Evolutionary conservation across 2,329 filamentous ascomycete genomes (phyloP).

Genomic region (Pseudocercospora pini-densiflorae): DNA sequence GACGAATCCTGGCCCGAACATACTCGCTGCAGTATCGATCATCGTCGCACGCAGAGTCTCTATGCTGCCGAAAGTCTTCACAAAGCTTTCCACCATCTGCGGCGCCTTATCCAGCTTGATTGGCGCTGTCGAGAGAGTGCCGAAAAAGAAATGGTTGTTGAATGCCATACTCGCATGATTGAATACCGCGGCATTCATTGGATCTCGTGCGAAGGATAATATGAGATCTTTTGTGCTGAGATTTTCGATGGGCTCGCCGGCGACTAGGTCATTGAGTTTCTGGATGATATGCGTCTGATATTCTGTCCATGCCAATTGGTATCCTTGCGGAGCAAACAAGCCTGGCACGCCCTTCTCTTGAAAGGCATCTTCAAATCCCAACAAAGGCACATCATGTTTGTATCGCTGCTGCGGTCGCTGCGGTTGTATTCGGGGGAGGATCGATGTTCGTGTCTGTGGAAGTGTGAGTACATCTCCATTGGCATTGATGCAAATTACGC

Average conservation of each 20-base stretch:
- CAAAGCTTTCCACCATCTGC: slow-evolving; percentile 63
- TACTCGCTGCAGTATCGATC: slow-evolving; percentile 77
- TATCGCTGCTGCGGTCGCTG: slow-evolving; percentile 30
- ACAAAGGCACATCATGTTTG: slow-evolving; percentile 53
- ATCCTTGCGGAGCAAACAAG: slow-evolving; percentile 71
- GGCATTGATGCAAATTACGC: slow-evolving; percentile 7
- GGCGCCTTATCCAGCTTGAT: slow-evolving; percentile 59
- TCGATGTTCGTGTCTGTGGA: slow-evolving; percentile 23
- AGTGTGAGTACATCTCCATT: slow-evolving; percentile 10
- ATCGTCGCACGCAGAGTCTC: slow-evolving; percentile 82
- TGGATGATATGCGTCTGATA: slow-evolving; percentile 77
- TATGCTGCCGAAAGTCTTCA: slow-evolving; percentile 76
- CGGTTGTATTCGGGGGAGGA: slow-evolving; percentile 22
- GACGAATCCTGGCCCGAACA: slow-evolving; percentile 97
- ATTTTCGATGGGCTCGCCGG: slow-evolving; percentile 70
- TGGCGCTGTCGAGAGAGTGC: slow-evolving; percentile 38
- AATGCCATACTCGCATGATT: slow-evolving; percentile 96
- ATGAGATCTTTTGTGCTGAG: slow-evolving; percentile 69
- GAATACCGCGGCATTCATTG: slow-evolving; percentile 78
- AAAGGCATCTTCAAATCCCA: slow-evolving; percentile 52
- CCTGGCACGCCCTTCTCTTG: slow-evolving; percentile 64
- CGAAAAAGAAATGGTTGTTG: slow-evolving; percentile 89
- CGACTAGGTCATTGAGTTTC: slow-evolving; percentile 74
- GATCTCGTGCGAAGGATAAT: slow-evolving; percentile 77
- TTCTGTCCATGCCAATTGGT: slow-evolving; percentile 77